These are phyloP conservation scores for Auriscalpium vulgare DNA, from an alignment of 768 basidiomycete genomes.

Conservation along the genomic window DNA sequence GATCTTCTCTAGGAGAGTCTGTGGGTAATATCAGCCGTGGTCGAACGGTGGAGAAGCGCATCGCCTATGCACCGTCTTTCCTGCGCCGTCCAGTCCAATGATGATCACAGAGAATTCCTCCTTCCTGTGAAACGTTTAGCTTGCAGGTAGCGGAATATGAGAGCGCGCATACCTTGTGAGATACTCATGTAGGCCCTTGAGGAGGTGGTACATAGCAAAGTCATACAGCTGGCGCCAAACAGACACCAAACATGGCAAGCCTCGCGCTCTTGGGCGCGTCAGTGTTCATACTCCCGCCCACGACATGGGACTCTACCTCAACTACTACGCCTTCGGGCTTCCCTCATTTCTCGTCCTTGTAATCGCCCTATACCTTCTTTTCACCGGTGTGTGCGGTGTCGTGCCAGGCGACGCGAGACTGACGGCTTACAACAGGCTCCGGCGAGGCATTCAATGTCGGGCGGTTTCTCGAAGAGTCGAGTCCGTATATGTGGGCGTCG, in stretches of 20 bases:
- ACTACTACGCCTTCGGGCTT: constrained; percentile 63
- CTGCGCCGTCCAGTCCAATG: constrained; percentile 87
- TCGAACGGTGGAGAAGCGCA: neutral
- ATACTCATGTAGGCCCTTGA: constrained; percentile 87
- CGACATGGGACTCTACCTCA: constrained; percentile 26
- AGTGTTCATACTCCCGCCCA: constrained; percentile 1
- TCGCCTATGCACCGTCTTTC: constrained; percentile 62
- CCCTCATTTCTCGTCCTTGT: constrained; percentile 54
- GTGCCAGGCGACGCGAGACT: neutral
- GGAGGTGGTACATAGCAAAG: constrained; percentile 79
- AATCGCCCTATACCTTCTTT: constrained; percentile 80
- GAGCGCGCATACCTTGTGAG: constrained; percentile 55
- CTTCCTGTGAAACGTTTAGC: constrained; percentile 38
- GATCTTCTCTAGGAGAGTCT: constrained; percentile 89
- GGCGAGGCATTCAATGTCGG: constrained; percentile 94
- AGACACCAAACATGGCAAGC: neutral
- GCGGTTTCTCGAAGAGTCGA: constrained; percentile 87
- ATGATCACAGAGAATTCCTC: constrained; percentile 94
- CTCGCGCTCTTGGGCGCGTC: neutral
- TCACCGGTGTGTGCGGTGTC: constrained; percentile 53
- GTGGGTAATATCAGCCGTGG: neutral
- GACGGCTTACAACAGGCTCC: constrained; percentile 43
- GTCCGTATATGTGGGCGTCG: constrained; percentile 88
- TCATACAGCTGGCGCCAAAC: constrained; percentile 2
- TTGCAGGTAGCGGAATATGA: neutral